Conservation (phyloP, 2,329 filamentous ascomycete species). For the Cladophialophora carrionii region DNA sequence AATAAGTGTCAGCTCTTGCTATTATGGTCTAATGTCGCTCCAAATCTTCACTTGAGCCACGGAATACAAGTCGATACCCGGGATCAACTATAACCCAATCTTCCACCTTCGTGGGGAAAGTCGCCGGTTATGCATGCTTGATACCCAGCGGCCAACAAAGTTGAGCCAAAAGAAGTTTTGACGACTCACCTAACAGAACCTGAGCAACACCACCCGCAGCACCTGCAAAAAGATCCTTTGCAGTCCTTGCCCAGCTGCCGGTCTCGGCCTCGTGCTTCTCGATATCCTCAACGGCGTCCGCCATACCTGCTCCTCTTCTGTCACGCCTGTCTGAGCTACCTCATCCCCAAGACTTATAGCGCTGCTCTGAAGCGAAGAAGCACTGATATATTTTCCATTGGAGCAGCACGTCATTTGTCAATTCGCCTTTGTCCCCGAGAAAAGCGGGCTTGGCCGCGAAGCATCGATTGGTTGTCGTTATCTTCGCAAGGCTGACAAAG, state of each 20-base stretch:
- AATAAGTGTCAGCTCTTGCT: conserved; percentile 15
- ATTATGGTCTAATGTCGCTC: neutral
- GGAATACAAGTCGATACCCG: neutral
- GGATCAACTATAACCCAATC: neutral
- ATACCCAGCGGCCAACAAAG: neutral
- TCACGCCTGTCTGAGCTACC: conserved; percentile 6
- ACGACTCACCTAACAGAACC: conserved; percentile 78
- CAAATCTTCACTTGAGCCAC: neutral
- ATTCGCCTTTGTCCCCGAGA: conserved; percentile 3
- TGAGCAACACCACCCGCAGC: conserved; percentile 91
- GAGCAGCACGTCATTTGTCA: conserved; percentile 12
- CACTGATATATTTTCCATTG: conserved; percentile 1
- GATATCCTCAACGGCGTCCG: conserved; percentile 25
- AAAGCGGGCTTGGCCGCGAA: conserved; percentile 9
- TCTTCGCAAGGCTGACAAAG: neutral
- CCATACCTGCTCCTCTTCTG: conserved; percentile 23
- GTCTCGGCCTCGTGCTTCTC: conserved; percentile 39
- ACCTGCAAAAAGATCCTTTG: conserved; percentile 89
- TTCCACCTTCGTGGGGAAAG: neutral
- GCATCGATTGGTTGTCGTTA: conserved; percentile 6
- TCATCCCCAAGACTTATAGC: conserved; percentile 2
- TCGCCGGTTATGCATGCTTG: neutral
- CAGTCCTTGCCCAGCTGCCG: conserved; percentile 59
- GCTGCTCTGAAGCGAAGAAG: neutral
- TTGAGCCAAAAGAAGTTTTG: neutral